A percentile compares a stretch with the other conserved stretches of the same genome.
Evolutionary conservation across 176 grass and related monocot genomes (phyloP).

Genomic region (Oryza meridionalis): DNA sequence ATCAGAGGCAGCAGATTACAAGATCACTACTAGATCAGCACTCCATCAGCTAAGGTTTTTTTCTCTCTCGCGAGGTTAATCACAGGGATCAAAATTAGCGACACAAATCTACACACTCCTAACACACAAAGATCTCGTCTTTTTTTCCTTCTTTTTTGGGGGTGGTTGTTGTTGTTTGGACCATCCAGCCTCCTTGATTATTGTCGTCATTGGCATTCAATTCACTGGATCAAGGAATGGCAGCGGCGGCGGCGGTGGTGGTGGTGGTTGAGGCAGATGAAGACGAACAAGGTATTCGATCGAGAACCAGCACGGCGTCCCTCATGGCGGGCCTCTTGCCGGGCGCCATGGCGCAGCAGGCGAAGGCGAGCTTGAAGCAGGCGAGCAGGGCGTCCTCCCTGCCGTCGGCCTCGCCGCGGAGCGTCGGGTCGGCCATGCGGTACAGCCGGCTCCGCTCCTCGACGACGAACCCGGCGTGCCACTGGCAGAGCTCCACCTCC

Average conservation of each 20-base stretch:
- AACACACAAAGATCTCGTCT: background rate
- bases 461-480: slow-evolving; percentile 62
- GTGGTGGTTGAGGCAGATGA: background rate
- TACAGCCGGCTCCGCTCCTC: slow-evolving; percentile 71
- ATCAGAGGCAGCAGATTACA: background rate
- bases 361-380: slow-evolving; percentile 91
- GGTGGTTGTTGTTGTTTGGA: background rate
- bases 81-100: slow-evolving; percentile 48
- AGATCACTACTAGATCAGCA: slow-evolving; percentile 25
- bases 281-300: slow-evolving; percentile 46
- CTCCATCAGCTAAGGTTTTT: background rate
- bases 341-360: slow-evolving; percentile 71
- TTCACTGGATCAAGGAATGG: background rate
- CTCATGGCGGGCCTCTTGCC: slow-evolving; percentile 78
- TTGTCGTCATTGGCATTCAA: slow-evolving; percentile 31
- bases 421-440: slow-evolving; percentile 78
- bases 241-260: background rate
- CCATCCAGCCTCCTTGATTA: slow-evolving; percentile 20
- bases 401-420: slow-evolving; percentile 67
- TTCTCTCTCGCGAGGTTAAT: slow-evolving; percentile 24
- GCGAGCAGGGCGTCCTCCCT: slow-evolving; percentile 71
- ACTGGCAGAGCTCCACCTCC: slow-evolving; percentile 95
- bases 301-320: slow-evolving; percentile 67
- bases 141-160: background rate
- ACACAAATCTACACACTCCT: slow-evolving; percentile 33